These are phyloP conservation scores for Ganoderma multipileum DNA, from an alignment of 1,284 basidiomycete species.

Conservation along the genomic window DNA sequence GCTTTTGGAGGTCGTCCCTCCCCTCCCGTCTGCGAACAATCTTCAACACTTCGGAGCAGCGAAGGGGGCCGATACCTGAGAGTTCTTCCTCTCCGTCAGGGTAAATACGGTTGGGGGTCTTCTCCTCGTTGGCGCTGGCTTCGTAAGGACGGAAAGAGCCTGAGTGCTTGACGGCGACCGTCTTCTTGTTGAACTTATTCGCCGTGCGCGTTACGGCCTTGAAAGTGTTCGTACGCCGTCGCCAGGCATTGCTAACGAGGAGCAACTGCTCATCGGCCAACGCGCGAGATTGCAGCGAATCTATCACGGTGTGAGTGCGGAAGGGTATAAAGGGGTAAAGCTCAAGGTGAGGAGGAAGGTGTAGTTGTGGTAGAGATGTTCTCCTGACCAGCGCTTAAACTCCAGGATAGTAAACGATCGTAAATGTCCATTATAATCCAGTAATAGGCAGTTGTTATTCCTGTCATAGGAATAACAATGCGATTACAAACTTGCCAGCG, in stretches of 20 bases:
- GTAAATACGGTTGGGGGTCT: neutral
- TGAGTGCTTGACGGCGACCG: neutral
- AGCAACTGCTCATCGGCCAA: too few relatives aligned
- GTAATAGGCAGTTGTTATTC: too few relatives aligned
- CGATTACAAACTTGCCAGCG: too few relatives aligned
- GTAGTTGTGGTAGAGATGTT: too few relatives aligned
- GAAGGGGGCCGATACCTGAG: neutral
- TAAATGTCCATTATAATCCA: too few relatives aligned
- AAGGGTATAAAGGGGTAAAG: too few relatives aligned
- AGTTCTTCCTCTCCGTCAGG: neutral
- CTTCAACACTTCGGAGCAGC: neutral
- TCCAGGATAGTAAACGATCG: too few relatives aligned
- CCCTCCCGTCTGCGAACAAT: neutral
- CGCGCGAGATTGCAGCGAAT: too few relatives aligned
- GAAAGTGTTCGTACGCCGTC: neutral
- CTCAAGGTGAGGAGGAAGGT: too few relatives aligned
- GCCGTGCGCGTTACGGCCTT: neutral
- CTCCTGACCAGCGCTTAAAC: too few relatives aligned
- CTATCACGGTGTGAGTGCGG: too few relatives aligned
- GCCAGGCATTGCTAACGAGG: neutral
- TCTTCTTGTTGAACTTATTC: neutral
- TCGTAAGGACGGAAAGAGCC: neutral
- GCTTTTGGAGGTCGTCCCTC: neutral
- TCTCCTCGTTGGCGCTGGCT: neutral
- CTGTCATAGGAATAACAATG: too few relatives aligned